These are phyloP conservation scores for Cymbidium sinense DNA, from an alignment of 106 monocot species.

Conservation along the genomic window DNA sequence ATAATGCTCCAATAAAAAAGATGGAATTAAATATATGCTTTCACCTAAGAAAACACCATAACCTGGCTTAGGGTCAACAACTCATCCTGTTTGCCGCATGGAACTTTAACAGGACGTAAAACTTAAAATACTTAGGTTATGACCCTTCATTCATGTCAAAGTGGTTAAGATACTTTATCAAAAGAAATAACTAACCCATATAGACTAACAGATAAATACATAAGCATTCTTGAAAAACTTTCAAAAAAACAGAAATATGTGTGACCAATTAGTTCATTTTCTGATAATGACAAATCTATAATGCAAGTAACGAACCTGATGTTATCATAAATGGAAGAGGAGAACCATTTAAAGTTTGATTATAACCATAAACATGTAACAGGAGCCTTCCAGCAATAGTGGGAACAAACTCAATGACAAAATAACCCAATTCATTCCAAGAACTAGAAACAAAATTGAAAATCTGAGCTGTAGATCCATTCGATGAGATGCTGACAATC, in stretches of 20 bases:
- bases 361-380: constrained; percentile 45
- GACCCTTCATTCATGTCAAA: background rate
- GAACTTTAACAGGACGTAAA: background rate
- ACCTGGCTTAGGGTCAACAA: background rate
- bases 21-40: too few relatives aligned
- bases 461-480: constrained; percentile 37
- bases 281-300: background rate
- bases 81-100: background rate
- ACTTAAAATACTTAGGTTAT: background rate
- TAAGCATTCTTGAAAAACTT: background rate
- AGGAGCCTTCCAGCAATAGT: constrained; percentile 43
- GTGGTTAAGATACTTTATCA: background rate
- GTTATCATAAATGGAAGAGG: constrained; percentile 56
- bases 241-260: background rate
- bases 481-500: constrained; percentile 34
- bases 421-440: constrained; percentile 50
- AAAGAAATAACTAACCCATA: background rate
- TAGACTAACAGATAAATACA: background rate
- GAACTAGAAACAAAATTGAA: constrained; percentile 29
- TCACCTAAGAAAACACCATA: too few relatives aligned
- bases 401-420: constrained; percentile 56
- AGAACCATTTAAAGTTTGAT: constrained; percentile 44
- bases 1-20: too few relatives aligned
- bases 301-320: constrained; percentile 49
- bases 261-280: background rate